A percentile compares a stretch with the other conserved stretches of the same genome.
phyloP scores from a whole-genome alignment of 805 yeast genomes.

The Myxozyma neotropica region DNA sequence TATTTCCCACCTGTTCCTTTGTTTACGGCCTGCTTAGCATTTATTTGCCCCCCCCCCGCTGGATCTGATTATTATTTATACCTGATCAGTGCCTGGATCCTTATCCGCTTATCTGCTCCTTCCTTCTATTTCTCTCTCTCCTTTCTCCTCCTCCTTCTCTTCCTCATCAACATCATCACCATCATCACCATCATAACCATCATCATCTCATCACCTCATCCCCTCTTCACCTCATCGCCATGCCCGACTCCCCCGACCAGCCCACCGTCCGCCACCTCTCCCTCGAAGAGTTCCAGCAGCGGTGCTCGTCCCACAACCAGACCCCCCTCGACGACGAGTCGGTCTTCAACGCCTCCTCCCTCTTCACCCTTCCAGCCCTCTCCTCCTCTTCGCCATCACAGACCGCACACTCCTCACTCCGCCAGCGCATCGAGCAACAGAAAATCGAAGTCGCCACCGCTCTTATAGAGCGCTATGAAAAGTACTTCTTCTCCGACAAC shows the following conservation, averaged over 20 bases:
- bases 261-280: constrained; percentile 13
- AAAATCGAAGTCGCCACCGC: constrained; percentile 15
- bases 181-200: no score
- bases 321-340: constrained; percentile 14
- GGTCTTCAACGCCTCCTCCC: constrained; percentile 4
- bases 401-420: constrained; percentile 1
- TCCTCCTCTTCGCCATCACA: neutral
- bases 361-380: neutral
- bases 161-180: no score
- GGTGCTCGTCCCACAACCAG: neutral
- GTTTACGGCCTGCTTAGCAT: no score
- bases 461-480: constrained; percentile 15
- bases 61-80: neutral
- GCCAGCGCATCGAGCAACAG: constrained; percentile 23
- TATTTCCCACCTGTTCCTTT: neutral
- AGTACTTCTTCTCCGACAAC: constrained; percentile 29
- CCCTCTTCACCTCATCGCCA: neutral
- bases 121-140: neutral
- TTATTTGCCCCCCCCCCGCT: neutral
- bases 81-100: no score
- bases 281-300: constrained; percentile 24
- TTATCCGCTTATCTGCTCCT: neutral
- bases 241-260: neutral
- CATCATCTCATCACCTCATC: neutral
- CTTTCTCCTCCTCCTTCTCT: neutral